A percentile compares a stretch with the other conserved stretches of the same genome.
These are phyloP conservation scores for Talaromyces amestolkiae DNA, from an alignment of 2,329 filamentous ascomycete species.

Conservation along the genomic window DNA sequence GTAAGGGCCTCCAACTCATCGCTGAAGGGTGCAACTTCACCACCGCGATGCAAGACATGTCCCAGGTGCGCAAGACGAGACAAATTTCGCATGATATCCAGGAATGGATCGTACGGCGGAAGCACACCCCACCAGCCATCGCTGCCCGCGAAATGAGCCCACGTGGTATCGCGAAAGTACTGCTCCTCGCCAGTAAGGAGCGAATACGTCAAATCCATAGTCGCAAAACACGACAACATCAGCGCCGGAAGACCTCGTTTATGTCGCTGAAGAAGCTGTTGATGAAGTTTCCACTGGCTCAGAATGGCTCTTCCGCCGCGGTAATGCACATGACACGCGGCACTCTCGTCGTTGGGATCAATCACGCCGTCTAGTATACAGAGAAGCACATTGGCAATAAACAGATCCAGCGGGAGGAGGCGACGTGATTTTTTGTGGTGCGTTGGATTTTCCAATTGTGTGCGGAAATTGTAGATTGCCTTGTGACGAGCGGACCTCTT, in stretches of 20 bases:
- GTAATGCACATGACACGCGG: constrained; percentile 38
- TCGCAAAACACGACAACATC: constrained; percentile 46
- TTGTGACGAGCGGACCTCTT: constrained; percentile 19
- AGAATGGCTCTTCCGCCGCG: constrained; percentile 40
- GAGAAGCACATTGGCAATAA: constrained; percentile 46
- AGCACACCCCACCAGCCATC: constrained; percentile 45
- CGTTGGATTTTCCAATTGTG: constrained; percentile 33
- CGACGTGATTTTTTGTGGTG: constrained; percentile 10
- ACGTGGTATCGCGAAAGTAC: constrained; percentile 39
- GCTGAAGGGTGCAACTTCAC: neutral
- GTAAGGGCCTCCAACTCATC: constrained; percentile 11
- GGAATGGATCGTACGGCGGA: constrained; percentile 19
- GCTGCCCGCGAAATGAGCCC: constrained; percentile 41
- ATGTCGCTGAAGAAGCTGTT: constrained; percentile 16
- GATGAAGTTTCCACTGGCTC: constrained; percentile 23
- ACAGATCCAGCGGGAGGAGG: constrained; percentile 33
- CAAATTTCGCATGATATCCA: constrained; percentile 21
- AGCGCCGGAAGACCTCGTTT: constrained; percentile 26
- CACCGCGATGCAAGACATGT: neutral
- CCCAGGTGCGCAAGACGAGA: constrained; percentile 21
- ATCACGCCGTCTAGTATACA: constrained; percentile 45
- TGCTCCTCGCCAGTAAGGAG: constrained; percentile 41
- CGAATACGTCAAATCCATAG: constrained; percentile 45
- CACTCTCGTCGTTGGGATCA: constrained; percentile 32
- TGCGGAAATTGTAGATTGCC: constrained; percentile 22